Base-by-base conservation (phyloP, 2,329 filamentous ascomycete genomes). In the Colletotrichum lini region DNA sequence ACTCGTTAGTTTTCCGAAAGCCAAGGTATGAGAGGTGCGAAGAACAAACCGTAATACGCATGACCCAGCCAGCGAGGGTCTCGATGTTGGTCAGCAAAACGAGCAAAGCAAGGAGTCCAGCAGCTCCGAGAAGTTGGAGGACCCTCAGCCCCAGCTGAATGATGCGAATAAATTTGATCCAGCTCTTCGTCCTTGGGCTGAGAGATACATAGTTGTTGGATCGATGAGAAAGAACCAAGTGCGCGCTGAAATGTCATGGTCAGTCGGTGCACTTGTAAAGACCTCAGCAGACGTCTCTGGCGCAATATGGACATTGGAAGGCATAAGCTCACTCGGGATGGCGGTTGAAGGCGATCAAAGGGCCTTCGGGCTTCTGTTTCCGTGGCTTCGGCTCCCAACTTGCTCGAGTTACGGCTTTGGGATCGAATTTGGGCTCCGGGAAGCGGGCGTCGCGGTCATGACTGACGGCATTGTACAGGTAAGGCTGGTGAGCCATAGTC, bases 361-460 rank as follows among this genome's bases (percentile, higher is more conserved):
- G 95, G 0, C 94, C 95, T 64, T 93, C 86, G 54, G 87, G 88
- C 85, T 93, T 92, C 52, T 89, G 86, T 77, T 87, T 91, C 35
- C 83, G 85, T 50, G 89, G 84, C 65, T 89, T 89, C 15, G 90
- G 88, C 77, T 90, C 84, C 85, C 90, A 93, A 82, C 93, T 96
- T 73, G 94, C 93, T 78, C 94, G 89, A 26, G 94, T 95, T 59
- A 95, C 88, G 71, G 93, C 93, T 81, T 95, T 97, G 59, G 96
- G 95, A 77, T 98, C 95, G 82, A 97, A 97, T n/a, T 80, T 83
- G 77, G 77, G 84, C 80, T 80, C 83, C 79, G 83, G 87, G 73
- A 87, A 87, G 75, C 87, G 87, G 58, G 85, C 83, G 78, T 90
- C 86, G 76, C 85, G 78, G 77, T 90, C 86, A 76, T 85, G 78